phyloP scores from a whole-genome alignment of 1,284 basidiomycete species.

The Cutaneotrichosporon mucoides region DNA sequence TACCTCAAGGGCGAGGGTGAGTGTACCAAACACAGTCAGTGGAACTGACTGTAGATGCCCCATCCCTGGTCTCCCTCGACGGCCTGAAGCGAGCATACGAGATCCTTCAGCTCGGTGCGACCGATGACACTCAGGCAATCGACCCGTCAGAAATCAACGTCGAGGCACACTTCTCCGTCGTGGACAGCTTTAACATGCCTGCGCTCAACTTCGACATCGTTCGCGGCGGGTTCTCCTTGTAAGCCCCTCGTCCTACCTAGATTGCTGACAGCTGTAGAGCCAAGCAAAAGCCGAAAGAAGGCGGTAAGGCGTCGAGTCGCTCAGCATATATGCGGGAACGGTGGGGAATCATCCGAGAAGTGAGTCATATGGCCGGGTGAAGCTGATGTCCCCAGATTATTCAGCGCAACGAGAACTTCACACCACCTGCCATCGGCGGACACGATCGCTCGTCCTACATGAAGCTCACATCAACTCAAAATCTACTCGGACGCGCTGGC shows the following conservation, averaged over 20 bases:
- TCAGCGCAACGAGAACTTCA: conserved; percentile 90
- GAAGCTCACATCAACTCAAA: conserved; percentile 94
- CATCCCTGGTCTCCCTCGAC: conserved; percentile 37
- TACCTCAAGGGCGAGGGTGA: conserved; percentile 88
- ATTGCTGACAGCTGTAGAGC: conserved; percentile 40
- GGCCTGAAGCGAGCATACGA: conserved; percentile 78
- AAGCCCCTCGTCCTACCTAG: background rate
- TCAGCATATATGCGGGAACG: conserved; percentile 72
- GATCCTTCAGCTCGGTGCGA: conserved; percentile 62
- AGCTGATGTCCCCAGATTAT: conserved; percentile 54
- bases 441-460: conserved; percentile 77
- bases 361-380: conserved; percentile 11
- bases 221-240: conserved; percentile 49
- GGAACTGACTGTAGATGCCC: conserved; percentile 25
- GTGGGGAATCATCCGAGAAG: conserved; percentile 81
- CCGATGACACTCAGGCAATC: conserved; percentile 54
- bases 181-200: conserved; percentile 94
- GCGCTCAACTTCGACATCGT: conserved; percentile 82
- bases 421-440: conserved; percentile 84
- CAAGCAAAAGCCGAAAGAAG: conserved; percentile 58
- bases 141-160: conserved; percentile 67
- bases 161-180: conserved; percentile 74
- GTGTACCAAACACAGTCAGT: conserved; percentile 17
- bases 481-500: conserved; percentile 84
- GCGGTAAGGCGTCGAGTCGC: conserved; percentile 73